Percentiles rank a stretch among this genome's conserved stretches.
These are phyloP conservation scores for Mucor indicus DNA, from an alignment of 371 early-diverging fungal genomes.

Conservation along the genomic window DNA sequence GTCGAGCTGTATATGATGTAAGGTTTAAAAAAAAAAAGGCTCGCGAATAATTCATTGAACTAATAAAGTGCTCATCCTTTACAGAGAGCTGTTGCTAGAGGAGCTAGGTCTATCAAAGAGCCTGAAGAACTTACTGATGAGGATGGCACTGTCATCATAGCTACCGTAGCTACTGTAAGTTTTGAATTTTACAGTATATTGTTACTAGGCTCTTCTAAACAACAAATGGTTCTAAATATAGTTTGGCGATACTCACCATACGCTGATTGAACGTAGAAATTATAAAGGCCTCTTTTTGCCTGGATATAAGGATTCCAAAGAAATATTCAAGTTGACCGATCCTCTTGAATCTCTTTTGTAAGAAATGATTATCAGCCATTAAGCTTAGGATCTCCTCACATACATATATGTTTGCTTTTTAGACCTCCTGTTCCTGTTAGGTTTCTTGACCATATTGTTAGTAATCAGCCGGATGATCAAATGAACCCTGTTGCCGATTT, in stretches of 20 bases:
- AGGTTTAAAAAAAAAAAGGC: neutral
- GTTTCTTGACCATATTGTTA: constrained; percentile 92
- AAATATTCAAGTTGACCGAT: constrained; percentile 49
- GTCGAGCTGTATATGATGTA: constrained; percentile 65
- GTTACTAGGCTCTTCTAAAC: neutral
- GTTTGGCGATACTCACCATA: constrained; percentile 93
- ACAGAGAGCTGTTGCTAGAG: constrained; percentile 78
- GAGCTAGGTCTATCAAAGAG: constrained; percentile 79
- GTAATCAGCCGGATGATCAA: constrained; percentile 91
- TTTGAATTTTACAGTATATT: neutral
- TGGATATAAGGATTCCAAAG: constrained; percentile 54
- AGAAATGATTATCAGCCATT: no score
- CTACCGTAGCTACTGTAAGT: constrained; percentile 83
- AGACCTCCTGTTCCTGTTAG: constrained; percentile 64
- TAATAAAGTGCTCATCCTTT: constrained; percentile 2
- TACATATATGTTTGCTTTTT: neutral
- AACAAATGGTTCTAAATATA: constrained; percentile 19
- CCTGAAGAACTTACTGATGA: constrained; percentile 83
- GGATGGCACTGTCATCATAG: constrained; percentile 86
- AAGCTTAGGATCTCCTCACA: no score
- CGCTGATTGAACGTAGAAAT: constrained; percentile 82
- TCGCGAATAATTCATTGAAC: neutral
- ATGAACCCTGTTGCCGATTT: constrained; percentile 85
- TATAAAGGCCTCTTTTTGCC: constrained; percentile 92
- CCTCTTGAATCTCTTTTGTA: constrained; percentile 59